Conservation (phyloP, 2,329 filamentous ascomycete genomes). For the Karstenula rhodostoma region DNA sequence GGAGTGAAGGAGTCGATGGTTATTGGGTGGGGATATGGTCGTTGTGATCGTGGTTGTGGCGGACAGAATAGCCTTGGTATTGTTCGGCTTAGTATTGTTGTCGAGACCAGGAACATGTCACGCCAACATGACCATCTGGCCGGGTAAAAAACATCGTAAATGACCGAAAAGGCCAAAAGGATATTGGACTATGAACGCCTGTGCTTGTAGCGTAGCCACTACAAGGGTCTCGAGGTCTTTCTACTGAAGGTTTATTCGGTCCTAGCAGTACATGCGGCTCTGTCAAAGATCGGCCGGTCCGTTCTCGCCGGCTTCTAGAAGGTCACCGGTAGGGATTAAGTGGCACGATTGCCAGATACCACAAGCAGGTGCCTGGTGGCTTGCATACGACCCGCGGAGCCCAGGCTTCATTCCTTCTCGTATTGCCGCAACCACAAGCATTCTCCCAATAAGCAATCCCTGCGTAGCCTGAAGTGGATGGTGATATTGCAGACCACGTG, state of each 20-base stretch:
- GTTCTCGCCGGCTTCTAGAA: background rate
- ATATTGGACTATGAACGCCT: background rate
- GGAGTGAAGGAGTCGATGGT: background rate
- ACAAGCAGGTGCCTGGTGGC: background rate
- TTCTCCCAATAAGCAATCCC: background rate
- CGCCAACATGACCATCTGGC: background rate
- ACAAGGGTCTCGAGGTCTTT: background rate
- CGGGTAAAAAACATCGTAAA: background rate
- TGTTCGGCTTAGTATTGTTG: conserved; percentile 32
- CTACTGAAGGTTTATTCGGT: background rate
- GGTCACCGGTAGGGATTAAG: background rate
- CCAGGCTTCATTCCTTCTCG: background rate
- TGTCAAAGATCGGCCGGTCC: background rate
- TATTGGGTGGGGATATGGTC: background rate
- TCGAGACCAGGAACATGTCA: background rate
- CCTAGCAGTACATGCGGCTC: background rate
- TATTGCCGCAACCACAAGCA: background rate
- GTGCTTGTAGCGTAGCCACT: background rate
- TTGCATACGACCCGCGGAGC: background rate
- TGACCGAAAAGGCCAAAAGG: background rate
- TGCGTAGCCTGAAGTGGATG: background rate
- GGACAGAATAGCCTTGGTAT: conserved; percentile 19
- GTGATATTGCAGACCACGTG: background rate
- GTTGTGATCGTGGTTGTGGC: conserved; percentile 7
- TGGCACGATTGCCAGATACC: background rate